Evolutionary conservation across 495 filamentous ascomycete genomes (phyloP).

Genomic region (Penicillium ochrochloron): DNA sequence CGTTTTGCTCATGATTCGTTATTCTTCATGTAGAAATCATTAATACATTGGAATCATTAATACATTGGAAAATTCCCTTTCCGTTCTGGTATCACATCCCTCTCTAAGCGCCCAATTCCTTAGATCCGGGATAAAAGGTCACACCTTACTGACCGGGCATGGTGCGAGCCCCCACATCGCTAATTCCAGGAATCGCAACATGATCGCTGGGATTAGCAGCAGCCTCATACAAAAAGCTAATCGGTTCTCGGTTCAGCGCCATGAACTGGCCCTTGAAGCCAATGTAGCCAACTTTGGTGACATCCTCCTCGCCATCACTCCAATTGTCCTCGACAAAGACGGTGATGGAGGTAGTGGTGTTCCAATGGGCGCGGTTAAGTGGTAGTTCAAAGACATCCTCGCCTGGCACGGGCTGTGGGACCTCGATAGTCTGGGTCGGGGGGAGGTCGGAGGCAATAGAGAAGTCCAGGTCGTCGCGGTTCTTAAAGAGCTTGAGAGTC

Average conservation of each 20-base stretch:
- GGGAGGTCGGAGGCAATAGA: conserved; percentile 65
- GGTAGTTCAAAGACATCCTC: conserved; percentile 82
- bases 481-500: conserved; percentile 82
- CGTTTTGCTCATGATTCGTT: conserved; percentile 20
- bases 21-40: conserved; percentile 17
- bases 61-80: not conserved
- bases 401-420: conserved; percentile 66
- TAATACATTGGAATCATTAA: conserved; percentile 13
- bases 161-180: conserved; percentile 41
- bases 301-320: conserved; percentile 71
- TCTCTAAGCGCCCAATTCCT: not conserved
- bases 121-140: not conserved
- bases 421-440: conserved; percentile 77
- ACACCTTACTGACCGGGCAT: conserved; percentile 45
- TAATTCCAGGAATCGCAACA: conserved; percentile 54
- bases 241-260: conserved; percentile 78
- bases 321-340: conserved; percentile 79
- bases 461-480: conserved; percentile 88
- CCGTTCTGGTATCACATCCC: not conserved
- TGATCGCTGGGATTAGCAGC: conserved; percentile 92
- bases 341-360: conserved; percentile 71
- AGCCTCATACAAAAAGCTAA: conserved; percentile 88
- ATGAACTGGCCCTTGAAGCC: conserved; percentile 95
- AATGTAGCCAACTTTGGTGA: conserved; percentile 78
- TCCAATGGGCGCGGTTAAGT: conserved; percentile 87